These are phyloP conservation scores for Endothia cerciana DNA, from an alignment of 2,329 filamentous ascomycete species.

Conservation along the genomic window DNA sequence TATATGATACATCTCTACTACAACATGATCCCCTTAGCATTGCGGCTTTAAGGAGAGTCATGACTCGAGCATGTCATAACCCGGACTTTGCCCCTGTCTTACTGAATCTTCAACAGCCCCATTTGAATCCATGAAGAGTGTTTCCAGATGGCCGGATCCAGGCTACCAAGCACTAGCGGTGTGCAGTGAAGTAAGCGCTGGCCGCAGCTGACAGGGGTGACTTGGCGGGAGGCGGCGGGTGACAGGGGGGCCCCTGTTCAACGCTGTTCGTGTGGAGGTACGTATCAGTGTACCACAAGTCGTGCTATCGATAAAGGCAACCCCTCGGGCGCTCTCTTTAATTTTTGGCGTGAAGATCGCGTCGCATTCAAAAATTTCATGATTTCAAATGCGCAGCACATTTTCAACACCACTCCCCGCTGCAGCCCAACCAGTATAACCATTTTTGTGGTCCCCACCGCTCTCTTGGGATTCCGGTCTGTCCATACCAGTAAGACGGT, in stretches of 20 bases:
- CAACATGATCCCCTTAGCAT: no score
- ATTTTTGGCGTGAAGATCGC: slow-evolving; percentile 13
- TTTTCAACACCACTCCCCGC: slow-evolving; percentile 17
- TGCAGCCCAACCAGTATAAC: slow-evolving; percentile 8
- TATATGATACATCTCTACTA: neutral
- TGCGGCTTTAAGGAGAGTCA: no score
- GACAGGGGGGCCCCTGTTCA: slow-evolving; percentile 2
- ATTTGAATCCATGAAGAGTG: neutral
- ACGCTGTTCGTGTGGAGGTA: neutral
- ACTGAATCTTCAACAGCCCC: neutral
- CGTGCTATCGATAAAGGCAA: slow-evolving; percentile 27
- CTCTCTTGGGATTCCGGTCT: neutral
- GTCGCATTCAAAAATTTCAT: slow-evolving; percentile 27
- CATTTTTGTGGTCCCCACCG: neutral
- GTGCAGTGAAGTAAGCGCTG: neutral
- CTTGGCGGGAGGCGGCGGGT: neutral
- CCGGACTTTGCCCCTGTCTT: no score
- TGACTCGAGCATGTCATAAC: no score
- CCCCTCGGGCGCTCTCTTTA: slow-evolving; percentile 25
- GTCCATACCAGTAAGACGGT: slow-evolving; percentile 2
- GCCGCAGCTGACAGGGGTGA: neutral
- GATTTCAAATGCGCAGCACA: slow-evolving; percentile 18
- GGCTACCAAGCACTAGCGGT: neutral
- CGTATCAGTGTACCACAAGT: neutral
- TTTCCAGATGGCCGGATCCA: neutral